Conservation (phyloP, 2,329 filamentous ascomycete genomes). For the Talaromyces sp. region DNA sequence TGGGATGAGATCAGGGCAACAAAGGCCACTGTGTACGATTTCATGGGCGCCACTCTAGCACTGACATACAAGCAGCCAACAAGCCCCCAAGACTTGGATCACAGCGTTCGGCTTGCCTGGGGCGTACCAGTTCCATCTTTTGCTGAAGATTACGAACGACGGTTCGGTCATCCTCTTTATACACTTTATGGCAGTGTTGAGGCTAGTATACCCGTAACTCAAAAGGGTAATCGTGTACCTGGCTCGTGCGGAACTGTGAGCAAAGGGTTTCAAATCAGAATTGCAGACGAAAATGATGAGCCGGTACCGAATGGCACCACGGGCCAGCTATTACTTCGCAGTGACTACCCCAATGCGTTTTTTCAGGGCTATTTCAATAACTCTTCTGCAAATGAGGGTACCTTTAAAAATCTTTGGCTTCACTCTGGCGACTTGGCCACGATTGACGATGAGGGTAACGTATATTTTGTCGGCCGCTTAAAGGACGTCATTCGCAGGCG, state of each 20-base stretch:
- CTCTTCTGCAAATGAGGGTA: not conserved
- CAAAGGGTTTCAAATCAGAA: not conserved
- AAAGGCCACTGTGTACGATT: slow-evolving; percentile 1
- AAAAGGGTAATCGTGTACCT: not conserved
- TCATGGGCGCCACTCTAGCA: slow-evolving; percentile 1
- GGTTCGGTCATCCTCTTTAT: slow-evolving; percentile 2
- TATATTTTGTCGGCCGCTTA: slow-evolving; percentile 1
- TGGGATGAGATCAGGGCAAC: slow-evolving; percentile 2
- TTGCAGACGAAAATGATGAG: slow-evolving; percentile 4
- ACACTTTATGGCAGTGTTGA: not conserved
- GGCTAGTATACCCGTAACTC: slow-evolving; percentile 1
- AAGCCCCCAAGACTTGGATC: not conserved
- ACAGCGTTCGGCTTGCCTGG: slow-evolving; percentile 2
- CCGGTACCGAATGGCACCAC: not conserved
- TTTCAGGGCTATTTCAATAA: slow-evolving; percentile 1
- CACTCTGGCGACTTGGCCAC: slow-evolving; percentile 1
- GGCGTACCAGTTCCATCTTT: slow-evolving; percentile 1
- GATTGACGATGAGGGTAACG: slow-evolving; percentile 1
- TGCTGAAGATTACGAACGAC: not conserved
- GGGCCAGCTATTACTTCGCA: not conserved
- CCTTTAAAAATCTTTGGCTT: slow-evolving; percentile 1
- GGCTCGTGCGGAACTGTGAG: slow-evolving; percentile 1
- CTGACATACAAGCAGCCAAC: slow-evolving; percentile 1
- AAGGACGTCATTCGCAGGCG: slow-evolving; percentile 2
- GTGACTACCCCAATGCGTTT: not conserved